These are phyloP conservation scores for Plasmopara halstedii DNA, from an alignment of 352 stramenopile species.

Conservation along the genomic window DNA sequence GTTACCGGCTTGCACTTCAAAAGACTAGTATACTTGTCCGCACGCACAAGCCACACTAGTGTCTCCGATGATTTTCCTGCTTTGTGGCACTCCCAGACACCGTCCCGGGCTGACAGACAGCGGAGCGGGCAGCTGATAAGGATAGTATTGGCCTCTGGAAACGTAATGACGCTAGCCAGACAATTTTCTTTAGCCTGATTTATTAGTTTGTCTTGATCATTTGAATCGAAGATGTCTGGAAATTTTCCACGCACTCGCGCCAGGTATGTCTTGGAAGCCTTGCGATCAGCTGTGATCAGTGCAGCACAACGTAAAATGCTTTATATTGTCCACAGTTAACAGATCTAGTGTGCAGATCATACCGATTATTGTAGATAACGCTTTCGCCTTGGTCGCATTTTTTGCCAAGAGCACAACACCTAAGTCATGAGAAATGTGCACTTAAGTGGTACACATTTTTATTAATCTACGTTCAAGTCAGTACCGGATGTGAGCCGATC, in stretches of 20 bases:
- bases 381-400: slow-evolving; percentile 57
- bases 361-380: slow-evolving; percentile 69
- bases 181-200: slow-evolving; percentile 36
- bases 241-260: slow-evolving; percentile 89
- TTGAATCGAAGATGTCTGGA: slow-evolving; percentile 33
- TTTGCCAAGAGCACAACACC: slow-evolving; percentile 83
- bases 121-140: slow-evolving; percentile 76
- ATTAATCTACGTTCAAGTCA: background rate
- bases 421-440: slow-evolving; percentile 5
- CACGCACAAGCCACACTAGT: slow-evolving; percentile 48
- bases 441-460: background rate
- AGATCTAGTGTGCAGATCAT: slow-evolving; percentile 1
- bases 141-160: slow-evolving; percentile 39
- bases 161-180: slow-evolving; percentile 41
- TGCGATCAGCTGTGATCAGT: slow-evolving; percentile 40
- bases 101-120: slow-evolving; percentile 75
- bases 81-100: slow-evolving; percentile 74
- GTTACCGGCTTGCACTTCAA: slow-evolving; percentile 92
- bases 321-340: background rate
- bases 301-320: background rate
- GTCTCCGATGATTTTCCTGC: slow-evolving; percentile 80
- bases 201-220: slow-evolving; percentile 33
- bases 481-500: slow-evolving; percentile 93
- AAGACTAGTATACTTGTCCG: slow-evolving; percentile 70
- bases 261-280: slow-evolving; percentile 93